Evolutionary conservation across 2,329 filamentous ascomycete species (phyloP).

Genomic region (Samsoniella hepiali): DNA sequence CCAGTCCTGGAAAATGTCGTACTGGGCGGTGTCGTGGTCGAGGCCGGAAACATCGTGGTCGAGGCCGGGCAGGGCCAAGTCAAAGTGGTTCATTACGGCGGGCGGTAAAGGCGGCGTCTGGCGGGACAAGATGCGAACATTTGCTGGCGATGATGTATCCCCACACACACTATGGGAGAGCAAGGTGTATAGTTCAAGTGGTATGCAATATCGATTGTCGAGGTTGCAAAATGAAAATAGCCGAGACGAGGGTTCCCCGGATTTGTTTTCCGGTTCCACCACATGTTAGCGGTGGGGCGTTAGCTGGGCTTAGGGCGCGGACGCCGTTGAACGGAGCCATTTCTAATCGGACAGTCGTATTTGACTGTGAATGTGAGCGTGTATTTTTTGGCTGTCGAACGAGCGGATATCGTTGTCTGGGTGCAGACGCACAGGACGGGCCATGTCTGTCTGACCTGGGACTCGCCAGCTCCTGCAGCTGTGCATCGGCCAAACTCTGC

Average conservation of each 20-base stretch:
- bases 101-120: not conserved
- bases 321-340: constrained; percentile 13
- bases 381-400: not conserved
- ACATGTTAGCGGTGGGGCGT: constrained; percentile 16
- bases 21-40: not conserved
- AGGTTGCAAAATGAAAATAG: not conserved
- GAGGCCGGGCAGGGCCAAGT: constrained; percentile 10
- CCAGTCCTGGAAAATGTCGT: constrained; percentile 15
- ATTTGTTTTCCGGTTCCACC: constrained; percentile 16
- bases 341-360: not conserved
- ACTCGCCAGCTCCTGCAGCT: not conserved
- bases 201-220: constrained; percentile 3
- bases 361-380: not conserved
- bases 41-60: not conserved
- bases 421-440: not conserved
- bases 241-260: constrained; percentile 16
- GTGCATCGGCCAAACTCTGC: constrained; percentile 13
- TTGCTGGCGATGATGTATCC: constrained; percentile 1
- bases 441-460: not conserved
- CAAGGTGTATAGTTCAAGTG: not conserved
- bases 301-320: constrained; percentile 7
- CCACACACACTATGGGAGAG: not conserved
- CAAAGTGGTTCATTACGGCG: constrained; percentile 11
- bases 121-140: not conserved
- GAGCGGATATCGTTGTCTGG: not conserved